Base-by-base conservation (phyloP, 108 stramenopile species). In the Nitzschia palea region DNA sequence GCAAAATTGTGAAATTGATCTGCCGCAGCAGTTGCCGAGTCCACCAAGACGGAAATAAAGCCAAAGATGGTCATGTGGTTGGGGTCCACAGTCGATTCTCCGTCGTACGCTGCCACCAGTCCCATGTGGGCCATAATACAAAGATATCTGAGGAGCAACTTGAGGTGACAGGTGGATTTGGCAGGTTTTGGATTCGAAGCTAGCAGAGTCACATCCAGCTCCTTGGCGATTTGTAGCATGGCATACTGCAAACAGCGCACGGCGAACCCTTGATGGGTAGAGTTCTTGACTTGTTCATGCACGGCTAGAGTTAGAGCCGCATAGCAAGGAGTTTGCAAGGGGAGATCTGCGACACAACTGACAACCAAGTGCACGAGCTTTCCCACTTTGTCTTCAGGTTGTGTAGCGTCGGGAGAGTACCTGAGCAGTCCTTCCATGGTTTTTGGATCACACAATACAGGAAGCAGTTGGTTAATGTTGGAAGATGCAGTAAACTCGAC, bases 241-340 rank as follows among this genome's bases (percentile, higher is more conserved):
- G 78, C 73, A 61, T 87, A 84, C 4, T 62, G 62, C 10, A 91
- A 60, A 61, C 85, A 86, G 22, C 90, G 78, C 10, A 35, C 8
- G 0, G 86, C 88, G 60, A 89, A 87, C 26, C 87, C 89, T 4
- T 55, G 59, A 29, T 40, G 60, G 5, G 40, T 25, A 15, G 54
- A 14, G 27, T 45, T 32, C 17, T 73, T 51, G 51, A 87, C 70
- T 18, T 66, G 44, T 10, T 63, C 76, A 25, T 89, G 74, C 36
- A 94, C 67, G 36, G 86, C 84, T 34, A 91, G 55, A 27, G 90
- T 89, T 40, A 94, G 63, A n/a, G 83, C 90, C 2, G 82, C 90
- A 70, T 91, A 89, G 20, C 76, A 74, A 4, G 88, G 88, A 8
- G 88, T 91, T 69, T 91, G 90, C 18, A 89, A 55, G 0, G 93